Evolutionary conservation across 1,284 basidiomycete genomes (phyloP).

Genomic region (Puccinia horiana): DNA sequence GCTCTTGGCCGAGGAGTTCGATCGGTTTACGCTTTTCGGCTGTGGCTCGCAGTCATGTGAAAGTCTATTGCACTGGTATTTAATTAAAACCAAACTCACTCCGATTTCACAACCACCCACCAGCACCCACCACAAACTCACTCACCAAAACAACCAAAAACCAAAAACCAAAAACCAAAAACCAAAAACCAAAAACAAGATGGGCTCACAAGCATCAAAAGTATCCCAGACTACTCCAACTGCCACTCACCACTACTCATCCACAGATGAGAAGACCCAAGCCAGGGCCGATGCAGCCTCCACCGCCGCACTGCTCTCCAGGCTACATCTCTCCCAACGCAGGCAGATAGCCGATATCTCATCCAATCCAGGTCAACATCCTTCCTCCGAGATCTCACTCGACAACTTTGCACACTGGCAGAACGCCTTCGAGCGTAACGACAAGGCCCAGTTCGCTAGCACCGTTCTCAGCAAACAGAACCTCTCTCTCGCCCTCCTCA

Average conservation of each 20-base stretch:
- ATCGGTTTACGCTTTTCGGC: too few species aligned
- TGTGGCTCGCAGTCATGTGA: too few species aligned
- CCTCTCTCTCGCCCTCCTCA: slow-evolving; percentile 69
- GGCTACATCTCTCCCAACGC: neutral
- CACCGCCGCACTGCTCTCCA: slow-evolving; percentile 31
- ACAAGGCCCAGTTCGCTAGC: slow-evolving; percentile 74
- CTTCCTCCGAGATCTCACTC: slow-evolving; percentile 42
- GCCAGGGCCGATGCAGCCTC: slow-evolving; percentile 50
- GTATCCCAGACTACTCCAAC: slow-evolving; percentile 50
- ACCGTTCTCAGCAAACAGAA: slow-evolving; percentile 76
- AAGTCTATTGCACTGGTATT: too few species aligned
- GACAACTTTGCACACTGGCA: slow-evolving; percentile 52
- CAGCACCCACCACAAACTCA: neutral
- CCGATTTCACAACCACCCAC: too few species aligned
- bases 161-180: neutral
- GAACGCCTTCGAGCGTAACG: slow-evolving; percentile 54
- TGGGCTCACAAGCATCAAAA: slow-evolving; percentile 66
- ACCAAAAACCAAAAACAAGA: slow-evolving; percentile 55
- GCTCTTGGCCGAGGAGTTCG: too few species aligned
- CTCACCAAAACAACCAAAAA: neutral
- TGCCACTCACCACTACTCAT: neutral
- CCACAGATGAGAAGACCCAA: slow-evolving; percentile 50
- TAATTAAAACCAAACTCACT: too few species aligned
- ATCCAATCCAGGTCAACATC: slow-evolving; percentile 45
- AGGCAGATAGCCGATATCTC: neutral